Evolutionary conservation across 202 grass and related monocot species (phyloP).

Genomic region (Schoenoplectus tabernaemontani): DNA sequence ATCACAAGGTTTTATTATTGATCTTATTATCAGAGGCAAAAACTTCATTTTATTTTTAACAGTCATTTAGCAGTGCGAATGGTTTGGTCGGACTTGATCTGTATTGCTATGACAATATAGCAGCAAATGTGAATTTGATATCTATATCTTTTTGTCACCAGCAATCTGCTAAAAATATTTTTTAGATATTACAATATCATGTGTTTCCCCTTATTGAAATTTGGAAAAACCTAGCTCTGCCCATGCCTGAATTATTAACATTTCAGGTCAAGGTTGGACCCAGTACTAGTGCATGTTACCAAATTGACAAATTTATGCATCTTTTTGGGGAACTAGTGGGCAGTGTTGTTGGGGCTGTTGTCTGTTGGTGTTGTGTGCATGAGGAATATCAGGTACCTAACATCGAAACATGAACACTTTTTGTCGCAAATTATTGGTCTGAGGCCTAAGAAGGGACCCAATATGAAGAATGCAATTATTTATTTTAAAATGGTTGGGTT

Average conservation of each 20-base stretch:
- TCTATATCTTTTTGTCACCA: not conserved
- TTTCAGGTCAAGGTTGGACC: not conserved
- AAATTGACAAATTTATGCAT: not conserved
- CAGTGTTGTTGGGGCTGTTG: not conserved
- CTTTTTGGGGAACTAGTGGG: not conserved
- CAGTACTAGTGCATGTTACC: not conserved
- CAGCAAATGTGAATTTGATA: not conserved
- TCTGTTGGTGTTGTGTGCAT: no score
- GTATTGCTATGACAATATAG: not conserved
- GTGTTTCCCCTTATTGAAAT: not conserved
- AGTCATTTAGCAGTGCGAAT: not conserved
- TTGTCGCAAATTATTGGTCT: not conserved
- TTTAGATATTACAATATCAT: not conserved
- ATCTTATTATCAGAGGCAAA: not conserved
- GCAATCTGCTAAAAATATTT: not conserved
- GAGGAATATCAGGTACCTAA: not conserved
- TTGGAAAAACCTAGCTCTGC: not conserved
- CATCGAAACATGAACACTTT: no score
- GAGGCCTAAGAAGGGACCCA: not conserved
- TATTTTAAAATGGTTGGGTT: not conserved
- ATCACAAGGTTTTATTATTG: conserved; percentile 73
- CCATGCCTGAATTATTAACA: not conserved
- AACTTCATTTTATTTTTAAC: not conserved
- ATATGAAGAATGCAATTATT: not conserved
- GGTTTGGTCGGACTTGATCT: not conserved